phyloP scores from a whole-genome alignment of 768 basidiomycete genomes.

The Lactarius sp. region DNA sequence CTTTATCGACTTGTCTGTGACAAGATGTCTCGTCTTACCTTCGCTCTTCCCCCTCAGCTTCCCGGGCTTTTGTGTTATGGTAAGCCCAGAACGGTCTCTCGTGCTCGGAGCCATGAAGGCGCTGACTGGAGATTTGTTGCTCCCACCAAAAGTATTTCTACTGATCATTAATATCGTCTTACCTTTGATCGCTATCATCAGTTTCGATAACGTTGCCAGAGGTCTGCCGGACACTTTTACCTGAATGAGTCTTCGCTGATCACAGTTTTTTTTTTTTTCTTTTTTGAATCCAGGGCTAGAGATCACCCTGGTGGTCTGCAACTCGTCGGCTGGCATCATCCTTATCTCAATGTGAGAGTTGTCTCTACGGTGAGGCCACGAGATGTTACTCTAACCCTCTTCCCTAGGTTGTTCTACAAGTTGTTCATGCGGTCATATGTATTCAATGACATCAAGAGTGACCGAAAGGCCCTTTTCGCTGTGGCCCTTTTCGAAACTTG shows the following conservation, averaged over 20 bases:
- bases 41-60: constrained; percentile 1
- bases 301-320: constrained; percentile 2
- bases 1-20: constrained; percentile 16
- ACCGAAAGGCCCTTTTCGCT: background rate
- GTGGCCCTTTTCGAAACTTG: constrained; percentile 8
- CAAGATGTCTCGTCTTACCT: constrained; percentile 10
- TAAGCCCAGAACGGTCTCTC: background rate
- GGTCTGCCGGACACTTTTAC: background rate
- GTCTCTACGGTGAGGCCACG: background rate
- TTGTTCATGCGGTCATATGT: constrained; percentile 1
- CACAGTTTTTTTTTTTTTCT: background rate
- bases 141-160: background rate
- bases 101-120: no score
- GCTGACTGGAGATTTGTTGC: background rate
- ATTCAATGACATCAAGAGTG: constrained; percentile 9
- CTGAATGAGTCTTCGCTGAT: background rate
- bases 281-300: constrained; percentile 2
- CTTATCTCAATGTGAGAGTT: constrained; percentile 5
- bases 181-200: background rate
- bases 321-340: background rate
- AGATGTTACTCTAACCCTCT: background rate
- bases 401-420: constrained; percentile 11
- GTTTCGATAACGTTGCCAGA: background rate
- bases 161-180: constrained; percentile 13
- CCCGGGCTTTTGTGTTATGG: constrained; percentile 7